These are phyloP conservation scores for Lichtheimia corymbifera DNA, from an alignment of 371 early-diverging fungal species.

Conservation along the genomic window DNA sequence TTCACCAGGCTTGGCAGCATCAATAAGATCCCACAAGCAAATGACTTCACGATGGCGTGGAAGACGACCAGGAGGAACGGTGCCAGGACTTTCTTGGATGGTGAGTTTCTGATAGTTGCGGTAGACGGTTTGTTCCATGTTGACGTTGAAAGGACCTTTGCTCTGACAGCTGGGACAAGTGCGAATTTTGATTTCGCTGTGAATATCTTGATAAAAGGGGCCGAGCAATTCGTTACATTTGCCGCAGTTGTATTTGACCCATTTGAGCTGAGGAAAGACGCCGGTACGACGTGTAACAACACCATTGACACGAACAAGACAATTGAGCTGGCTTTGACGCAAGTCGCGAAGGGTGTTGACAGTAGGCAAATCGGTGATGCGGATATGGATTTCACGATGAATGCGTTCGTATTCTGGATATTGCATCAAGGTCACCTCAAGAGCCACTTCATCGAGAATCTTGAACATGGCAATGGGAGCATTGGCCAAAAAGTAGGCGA, in stretches of 20 bases:
- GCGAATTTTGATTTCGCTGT: conserved; percentile 81
- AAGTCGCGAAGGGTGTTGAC: conserved; percentile 89
- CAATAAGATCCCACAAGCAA: conserved; percentile 97
- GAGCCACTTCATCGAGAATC: conserved; percentile 93
- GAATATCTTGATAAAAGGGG: conserved; percentile 94
- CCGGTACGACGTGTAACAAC: conserved; percentile 96
- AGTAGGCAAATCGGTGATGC: conserved; percentile 92
- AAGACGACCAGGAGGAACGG: conserved; percentile 96
- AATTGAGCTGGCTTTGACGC: conserved; percentile 92
- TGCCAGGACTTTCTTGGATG: conserved; percentile 98
- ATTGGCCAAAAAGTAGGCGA: conserved; percentile 89
- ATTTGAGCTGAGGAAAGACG: conserved; percentile 97
- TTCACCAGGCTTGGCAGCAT: conserved; percentile 97
- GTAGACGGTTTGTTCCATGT: conserved; percentile 94
- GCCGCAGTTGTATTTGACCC: conserved; percentile 96
- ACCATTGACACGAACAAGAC: conserved; percentile 92
- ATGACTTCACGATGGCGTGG: conserved; percentile 97
- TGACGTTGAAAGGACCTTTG: conserved; percentile 91
- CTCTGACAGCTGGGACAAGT: conserved; percentile 95
- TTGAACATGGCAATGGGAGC: conserved; percentile 86
- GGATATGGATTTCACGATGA: conserved; percentile 93
- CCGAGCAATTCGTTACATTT: conserved; percentile 96
- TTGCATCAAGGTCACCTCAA: conserved; percentile 83
- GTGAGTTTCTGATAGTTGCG: conserved; percentile 98
- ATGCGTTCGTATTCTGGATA: conserved; percentile 94